Base-by-base conservation (phyloP, 805 yeast species). In the Wickerhamiella dianesei region DNA sequence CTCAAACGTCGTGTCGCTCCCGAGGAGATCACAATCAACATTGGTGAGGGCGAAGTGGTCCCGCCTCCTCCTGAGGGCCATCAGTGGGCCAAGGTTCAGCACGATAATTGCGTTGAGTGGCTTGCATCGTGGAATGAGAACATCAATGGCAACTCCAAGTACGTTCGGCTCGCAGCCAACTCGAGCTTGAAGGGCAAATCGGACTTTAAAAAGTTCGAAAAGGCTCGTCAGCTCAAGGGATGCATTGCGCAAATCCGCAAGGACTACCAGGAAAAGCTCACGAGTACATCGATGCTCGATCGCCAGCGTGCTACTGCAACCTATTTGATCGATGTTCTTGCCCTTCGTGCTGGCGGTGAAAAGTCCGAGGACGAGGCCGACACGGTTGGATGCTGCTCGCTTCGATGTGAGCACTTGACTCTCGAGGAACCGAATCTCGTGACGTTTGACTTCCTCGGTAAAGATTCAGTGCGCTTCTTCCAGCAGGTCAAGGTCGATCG, bases 321-420 rank as follows among this genome's bases (percentile, higher is more conserved):
- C 43, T 89, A 89, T 64, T 72, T 89, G 43, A 88, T 89, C 59
- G 97, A 89, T 67, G 78, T 81, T 2, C 80, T 89, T 59, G 97
- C 97, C 0, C 72, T 89, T 53, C 83, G 97, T 80, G 96, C 96
- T 1, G 96, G 96, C 62, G 96, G 96, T 57, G 96, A 89, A 64
- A 89, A 89, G 63, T 82, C 89, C 9, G 97, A 89, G 2, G 97
- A 89, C 55, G 96, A 88, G 61, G 97, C 97, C 2, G 97, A 89
- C 62, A 89, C 97, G 1, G 97, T 89, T 41, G 97, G 97, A 41
- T 89, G 97, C 65, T 89, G 97, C 66, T 88, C 96, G 1, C 72
- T 89, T 54, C 70, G 97, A 58, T 88, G 69, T 59, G 97, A 88
- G 62, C 97, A 88, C 64, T 75, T 89, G 40, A 80, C 88, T 1